Percentiles rank a stretch among this genome's conserved stretches.
phyloP scores from a whole-genome alignment of 2,329 filamentous ascomycete species.

The Botrytis elliptica region DNA sequence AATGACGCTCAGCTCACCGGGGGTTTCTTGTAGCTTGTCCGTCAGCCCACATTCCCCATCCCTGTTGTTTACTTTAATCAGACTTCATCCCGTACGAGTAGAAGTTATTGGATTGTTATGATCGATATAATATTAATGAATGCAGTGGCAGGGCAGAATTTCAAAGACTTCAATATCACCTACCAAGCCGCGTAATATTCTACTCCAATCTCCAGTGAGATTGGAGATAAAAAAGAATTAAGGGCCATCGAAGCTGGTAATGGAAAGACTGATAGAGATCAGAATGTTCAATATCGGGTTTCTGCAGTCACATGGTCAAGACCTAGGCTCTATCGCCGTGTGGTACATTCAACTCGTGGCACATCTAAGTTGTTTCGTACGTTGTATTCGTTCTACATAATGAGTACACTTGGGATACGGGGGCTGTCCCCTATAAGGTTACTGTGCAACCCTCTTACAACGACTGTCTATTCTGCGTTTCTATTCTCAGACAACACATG shows the following conservation, averaged over 20 bases:
- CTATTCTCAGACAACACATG: constrained; percentile 61
- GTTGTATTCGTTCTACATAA: not conserved
- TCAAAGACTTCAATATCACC: not conserved
- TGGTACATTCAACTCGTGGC: not conserved
- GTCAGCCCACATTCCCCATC: not conserved
- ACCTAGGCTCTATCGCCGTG: not conserved
- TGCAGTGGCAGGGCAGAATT: not conserved
- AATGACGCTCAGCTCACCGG: constrained; percentile 7
- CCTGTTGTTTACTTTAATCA: constrained; percentile 11
- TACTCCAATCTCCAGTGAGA: not conserved
- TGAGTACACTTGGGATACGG: not conserved
- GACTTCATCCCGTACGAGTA: not conserved
- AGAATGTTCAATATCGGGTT: not conserved
- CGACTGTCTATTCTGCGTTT: constrained; percentile 59
- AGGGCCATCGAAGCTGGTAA: not conserved
- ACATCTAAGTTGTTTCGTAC: not conserved
- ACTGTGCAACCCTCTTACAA: constrained; percentile 41
- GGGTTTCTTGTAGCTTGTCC: not conserved
- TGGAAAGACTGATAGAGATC: not conserved
- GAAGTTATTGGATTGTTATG: not conserved
- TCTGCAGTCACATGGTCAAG: not conserved
- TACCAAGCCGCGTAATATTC: not conserved
- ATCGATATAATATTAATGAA: not conserved
- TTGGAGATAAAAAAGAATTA: not conserved
- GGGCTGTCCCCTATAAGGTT: not conserved